Evolutionary conservation across 805 yeast species (phyloP), one percentile per base, ranked within the genome.

Genomic region (Candida awuae): DNA sequence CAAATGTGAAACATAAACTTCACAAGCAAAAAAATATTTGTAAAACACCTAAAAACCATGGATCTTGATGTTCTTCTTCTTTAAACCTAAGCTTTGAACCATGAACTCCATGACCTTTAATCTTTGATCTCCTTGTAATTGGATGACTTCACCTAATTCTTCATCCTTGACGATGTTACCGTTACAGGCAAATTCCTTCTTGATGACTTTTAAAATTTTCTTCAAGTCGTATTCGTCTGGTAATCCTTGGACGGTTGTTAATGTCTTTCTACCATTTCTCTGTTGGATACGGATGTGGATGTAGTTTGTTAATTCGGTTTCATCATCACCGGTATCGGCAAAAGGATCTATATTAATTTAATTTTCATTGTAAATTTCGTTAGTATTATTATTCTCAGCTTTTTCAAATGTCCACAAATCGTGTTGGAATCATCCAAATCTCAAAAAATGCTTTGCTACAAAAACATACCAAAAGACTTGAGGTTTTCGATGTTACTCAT

Each of bases 241-340:
- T 46, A 90, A 76, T 60, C 98, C 98, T 71, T 92, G 97, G 47
- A 90, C 97, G 30, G 98, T 90, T 51, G 98, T 90, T 63, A 90
- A 77, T 48, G 97, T 90, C 70, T 90, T 90, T 71, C 97, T 88
- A 63, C 98, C 98, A 72, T 92, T 90, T 75, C 98, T 90, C 73
- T 90, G 98, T 70, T 90, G 98, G 64, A 94, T 90, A 75, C 98
- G 94, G 65, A 90, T 83, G 68, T 88, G 98, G 67, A 90, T 85
- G 71, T 88, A 86, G 73, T 85, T 87, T 44, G 94, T 79, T 60
- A 94, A 84, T 70, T 90, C 90, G 55, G 95, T 83, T 66, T 90
- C 96, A 71, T 92, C 94, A 77, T 90, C 97, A 74, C 97, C 97
- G 70, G 97, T 88, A 68, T 90, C 98, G 80, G 97, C 97, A 80